Evolutionary conservation across 495 filamentous ascomycete species (phyloP), one percentile per base, ranked within the genome.

Genomic region (Xylaria venustula): DNA sequence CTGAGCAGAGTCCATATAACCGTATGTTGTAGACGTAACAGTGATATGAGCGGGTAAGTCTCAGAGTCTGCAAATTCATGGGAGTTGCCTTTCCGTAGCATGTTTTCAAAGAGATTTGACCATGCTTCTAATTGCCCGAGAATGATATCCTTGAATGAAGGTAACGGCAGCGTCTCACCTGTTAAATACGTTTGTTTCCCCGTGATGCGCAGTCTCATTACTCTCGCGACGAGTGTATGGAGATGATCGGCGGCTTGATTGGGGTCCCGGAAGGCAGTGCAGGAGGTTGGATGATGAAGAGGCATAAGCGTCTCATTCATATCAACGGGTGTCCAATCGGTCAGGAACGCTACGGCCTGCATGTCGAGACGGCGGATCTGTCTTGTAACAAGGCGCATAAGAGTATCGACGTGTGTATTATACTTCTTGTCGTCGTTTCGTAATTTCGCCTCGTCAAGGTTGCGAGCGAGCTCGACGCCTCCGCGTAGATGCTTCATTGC

Each of bases 21-120:
- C 9, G 64, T 73, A 63, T 73, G 58, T 60, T 73, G 72, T 54
- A 72, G 55, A 25, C 53, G 60, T 40, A 66, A 49, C 60, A 66
- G 46, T 37, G 45, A 23, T 22, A 57, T 47, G 22, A 28, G 50
- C 12, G 14, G 23, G 36, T 54, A 14, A 11, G 25, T 28, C n/a
- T 32, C 37, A 19, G 49, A n/a, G 9, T 56, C 17, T 15, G 44
- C n/a, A n/a, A n/a, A 14, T 4, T 52, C 20, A 28, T 26, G n/a
- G 45, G 22, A 41, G 20, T 23, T 44, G n/a, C n/a, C 25, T 23
- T 45, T 37, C 26, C 22, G 53, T 17, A 63, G 54, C 49, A 63
- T 49, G 34, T 58, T 56, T 11, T 49, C 28, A 37, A 66, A 66
- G 28, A 49, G 50, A 19, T 1, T 48, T 9, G 49, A 66, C 64